phyloP scores from a whole-genome alignment of 2,329 filamentous ascomycete species.

The Monosporascus cannonballus region DNA sequence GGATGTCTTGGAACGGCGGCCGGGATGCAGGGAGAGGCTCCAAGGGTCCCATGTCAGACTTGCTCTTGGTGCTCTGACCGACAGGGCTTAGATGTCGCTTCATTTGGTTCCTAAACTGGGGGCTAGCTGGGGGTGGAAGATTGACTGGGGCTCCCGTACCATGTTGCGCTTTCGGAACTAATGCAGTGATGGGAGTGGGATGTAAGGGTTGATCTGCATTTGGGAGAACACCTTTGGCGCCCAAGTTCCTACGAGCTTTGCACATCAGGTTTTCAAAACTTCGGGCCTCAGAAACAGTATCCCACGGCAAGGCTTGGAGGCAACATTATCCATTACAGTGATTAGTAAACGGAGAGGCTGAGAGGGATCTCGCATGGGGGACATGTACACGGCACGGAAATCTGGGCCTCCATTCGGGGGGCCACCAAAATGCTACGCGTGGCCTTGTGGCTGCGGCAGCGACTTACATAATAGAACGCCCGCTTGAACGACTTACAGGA shows the following conservation, averaged over 20 bases:
- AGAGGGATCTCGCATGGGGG: too few relatives aligned
- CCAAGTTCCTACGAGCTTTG: neutral
- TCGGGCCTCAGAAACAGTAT: neutral
- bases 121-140: conserved; percentile 8
- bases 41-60: conserved; percentile 23
- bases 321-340: too few relatives aligned
- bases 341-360: too few relatives aligned
- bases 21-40: conserved; percentile 23
- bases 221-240: neutral
- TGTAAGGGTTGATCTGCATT: conserved; percentile 10
- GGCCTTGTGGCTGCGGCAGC: too few relatives aligned
- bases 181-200: conserved; percentile 10
- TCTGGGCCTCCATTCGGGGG: too few relatives aligned
- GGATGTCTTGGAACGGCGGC: conserved; percentile 18
- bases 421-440: too few relatives aligned
- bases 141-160: conserved; percentile 14
- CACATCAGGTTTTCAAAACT: neutral
- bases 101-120: conserved; percentile 19
- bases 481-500: too few relatives aligned
- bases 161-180: conserved; percentile 17
- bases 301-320: neutral
- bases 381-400: too few relatives aligned
- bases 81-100: conserved; percentile 23
- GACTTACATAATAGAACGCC: too few relatives aligned
- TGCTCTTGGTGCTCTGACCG: conserved; percentile 20